Evolutionary conservation across 768 basidiomycete genomes (phyloP), one percentile per base, ranked within the genome.

Genomic region (Exsudoporus frostii): DNA sequence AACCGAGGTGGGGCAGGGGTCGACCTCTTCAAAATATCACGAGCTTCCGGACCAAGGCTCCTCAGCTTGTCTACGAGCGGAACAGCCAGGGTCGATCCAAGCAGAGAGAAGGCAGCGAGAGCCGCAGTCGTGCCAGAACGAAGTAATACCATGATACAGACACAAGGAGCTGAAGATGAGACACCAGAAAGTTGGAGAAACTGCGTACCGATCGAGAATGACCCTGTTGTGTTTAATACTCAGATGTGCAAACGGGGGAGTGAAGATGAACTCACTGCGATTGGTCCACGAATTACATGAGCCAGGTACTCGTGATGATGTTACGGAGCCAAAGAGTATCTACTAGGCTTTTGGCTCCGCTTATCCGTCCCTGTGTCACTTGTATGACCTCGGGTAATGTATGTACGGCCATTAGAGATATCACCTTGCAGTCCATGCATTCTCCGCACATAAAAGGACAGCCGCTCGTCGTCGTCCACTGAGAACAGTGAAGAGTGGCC

Each of bases 1-100:
- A 73, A 86, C 56, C 79, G 76, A 24, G 83, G 84, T 6, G 80
- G 73, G 27, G 75, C 72, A 0, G 76, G 74, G 5, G 39, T 32
- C 0, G 63, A 33, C 39, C 42, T 50, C 54, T 53, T 58, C 30
- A 64, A 20, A 8, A 65, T n/a, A 4, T 54, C 61, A 25, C 58
- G 57, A 24, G 65, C 65, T 5, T 24, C 40, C 1, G 55, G 63
- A 42, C 44, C 65, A 30, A 65, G 56, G 33, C 24, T 32, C 25
- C 17, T 48, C 17, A 65, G 43, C 47, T 49, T 67, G 14, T 62
- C 50, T 11, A 19, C 45, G 10, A 65, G 50, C 13, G 65, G 50
- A 37, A 50, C 22, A 22, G 57, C 55, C 22, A 52, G 19, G 7
- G 53, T 46, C 7, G 30, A 50, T 37, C 52, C 53, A 5, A 62